Evolutionary conservation across 169 alveolate genomes (phyloP).

Genomic region (Eimeria praecox): DNA sequence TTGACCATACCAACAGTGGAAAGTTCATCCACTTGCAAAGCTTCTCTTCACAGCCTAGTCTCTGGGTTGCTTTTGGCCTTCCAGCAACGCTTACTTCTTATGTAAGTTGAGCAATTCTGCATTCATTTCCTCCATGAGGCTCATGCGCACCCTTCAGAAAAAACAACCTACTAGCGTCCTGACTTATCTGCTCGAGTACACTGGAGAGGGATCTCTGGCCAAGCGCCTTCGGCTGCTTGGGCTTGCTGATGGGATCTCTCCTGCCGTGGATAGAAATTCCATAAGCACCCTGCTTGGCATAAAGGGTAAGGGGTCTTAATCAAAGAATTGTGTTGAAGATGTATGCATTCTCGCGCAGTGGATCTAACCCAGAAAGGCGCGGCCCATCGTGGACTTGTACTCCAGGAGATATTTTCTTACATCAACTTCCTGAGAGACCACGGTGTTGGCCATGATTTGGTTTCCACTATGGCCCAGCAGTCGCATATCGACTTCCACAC

Average conservation of each 20-base stretch:
- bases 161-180: slow-evolving; percentile 81
- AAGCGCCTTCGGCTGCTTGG: slow-evolving; percentile 80
- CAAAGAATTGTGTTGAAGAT: neutral
- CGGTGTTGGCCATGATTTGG: slow-evolving; percentile 73
- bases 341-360: slow-evolving; percentile 41
- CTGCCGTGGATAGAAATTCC: slow-evolving; percentile 74
- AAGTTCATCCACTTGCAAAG: slow-evolving; percentile 83
- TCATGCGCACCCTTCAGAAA: slow-evolving; percentile 23
- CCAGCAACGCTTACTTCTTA: slow-evolving; percentile 79
- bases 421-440: slow-evolving; percentile 74
- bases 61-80: slow-evolving; percentile 83
- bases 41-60: slow-evolving; percentile 75
- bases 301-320: slow-evolving; percentile 53
- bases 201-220: slow-evolving; percentile 82
- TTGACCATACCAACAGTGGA: slow-evolving; percentile 80
- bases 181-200: slow-evolving; percentile 79
- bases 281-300: slow-evolving; percentile 76
- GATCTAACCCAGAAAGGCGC: slow-evolving; percentile 78
- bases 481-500: slow-evolving; percentile 77
- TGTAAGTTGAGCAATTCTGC: slow-evolving; percentile 27
- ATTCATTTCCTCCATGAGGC: neutral
- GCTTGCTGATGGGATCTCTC: slow-evolving; percentile 71
- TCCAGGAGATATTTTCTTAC: slow-evolving; percentile 74
- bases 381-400: slow-evolving; percentile 72
- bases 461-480: slow-evolving; percentile 76